Conservation (phyloP, 495 filamentous ascomycete genomes). For the Talaromyces ruber region DNA sequence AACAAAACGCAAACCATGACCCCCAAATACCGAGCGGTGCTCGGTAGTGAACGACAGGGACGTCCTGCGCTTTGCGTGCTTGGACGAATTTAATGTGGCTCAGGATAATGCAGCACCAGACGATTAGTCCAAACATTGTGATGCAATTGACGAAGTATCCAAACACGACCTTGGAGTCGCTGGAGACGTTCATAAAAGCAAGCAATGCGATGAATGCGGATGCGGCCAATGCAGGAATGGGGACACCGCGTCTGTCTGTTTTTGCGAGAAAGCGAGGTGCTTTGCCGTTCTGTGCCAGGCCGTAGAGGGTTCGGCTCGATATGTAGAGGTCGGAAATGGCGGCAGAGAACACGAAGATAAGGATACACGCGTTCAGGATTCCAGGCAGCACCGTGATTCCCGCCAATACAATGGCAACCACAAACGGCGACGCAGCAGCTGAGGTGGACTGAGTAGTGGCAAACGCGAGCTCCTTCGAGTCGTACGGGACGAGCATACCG, state of each 20-base stretch:
- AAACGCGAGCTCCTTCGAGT: slow-evolving; percentile 35
- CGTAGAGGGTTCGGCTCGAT: slow-evolving; percentile 64
- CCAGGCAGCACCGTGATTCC: slow-evolving; percentile 42
- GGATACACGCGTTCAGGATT: slow-evolving; percentile 54
- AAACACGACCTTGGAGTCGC: slow-evolving; percentile 61
- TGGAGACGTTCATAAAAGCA: slow-evolving; percentile 71
- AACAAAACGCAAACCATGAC: slow-evolving; percentile 52
- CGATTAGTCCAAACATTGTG: slow-evolving; percentile 62
- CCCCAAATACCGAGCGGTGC: slow-evolving; percentile 63
- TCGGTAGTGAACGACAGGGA: slow-evolving; percentile 62
- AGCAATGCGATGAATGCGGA: slow-evolving; percentile 57
- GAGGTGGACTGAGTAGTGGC: slow-evolving; percentile 27
- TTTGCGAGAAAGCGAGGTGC: slow-evolving; percentile 62
- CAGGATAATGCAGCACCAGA: slow-evolving; percentile 68
- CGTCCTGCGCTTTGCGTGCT: slow-evolving; percentile 58
- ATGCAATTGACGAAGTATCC: slow-evolving; percentile 70
- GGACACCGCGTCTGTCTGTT: slow-evolving; percentile 70
- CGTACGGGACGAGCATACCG: slow-evolving; percentile 46
- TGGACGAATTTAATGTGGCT: slow-evolving; percentile 70
- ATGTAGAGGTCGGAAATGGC: slow-evolving; percentile 52
- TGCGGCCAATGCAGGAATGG: slow-evolving; percentile 55
- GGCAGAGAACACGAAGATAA: slow-evolving; percentile 69
- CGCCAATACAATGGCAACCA: slow-evolving; percentile 45
- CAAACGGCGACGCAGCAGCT: slow-evolving; percentile 49
- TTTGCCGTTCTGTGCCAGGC: slow-evolving; percentile 66